Conservation (phyloP, 805 yeast genomes). For the Ogataea salicorniae region DNA sequence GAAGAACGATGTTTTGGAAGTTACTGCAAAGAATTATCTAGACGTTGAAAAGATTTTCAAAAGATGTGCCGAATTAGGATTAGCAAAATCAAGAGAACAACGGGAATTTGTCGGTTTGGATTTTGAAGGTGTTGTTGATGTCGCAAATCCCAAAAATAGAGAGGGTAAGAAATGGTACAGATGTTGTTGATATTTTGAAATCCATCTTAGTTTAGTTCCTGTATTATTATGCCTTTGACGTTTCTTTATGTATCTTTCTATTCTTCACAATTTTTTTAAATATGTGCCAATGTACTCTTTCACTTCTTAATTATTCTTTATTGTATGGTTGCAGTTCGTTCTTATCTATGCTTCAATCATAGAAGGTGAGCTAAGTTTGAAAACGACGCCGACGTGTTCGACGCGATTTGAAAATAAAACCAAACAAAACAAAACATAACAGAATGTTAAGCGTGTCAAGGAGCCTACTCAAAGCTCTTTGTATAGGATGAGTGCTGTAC, state of each 20-base stretch:
- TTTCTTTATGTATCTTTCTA: neutral
- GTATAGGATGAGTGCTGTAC: too few species aligned
- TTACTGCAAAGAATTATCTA: conserved; percentile 23
- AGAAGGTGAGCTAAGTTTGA: too few species aligned
- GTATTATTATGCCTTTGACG: neutral
- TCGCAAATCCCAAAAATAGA: conserved; percentile 5
- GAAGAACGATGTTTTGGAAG: conserved; percentile 25
- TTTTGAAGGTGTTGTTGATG: conserved; percentile 24
- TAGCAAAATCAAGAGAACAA: conserved; percentile 10
- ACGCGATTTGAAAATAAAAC: too few species aligned
- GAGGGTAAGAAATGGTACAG: conserved; percentile 4
- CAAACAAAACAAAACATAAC: too few species aligned
- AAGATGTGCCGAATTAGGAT: conserved; percentile 25
- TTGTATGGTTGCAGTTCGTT: too few species aligned
- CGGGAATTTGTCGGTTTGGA: conserved; percentile 16
- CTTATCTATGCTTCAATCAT: too few species aligned
- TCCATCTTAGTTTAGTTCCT: neutral
- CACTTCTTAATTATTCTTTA: too few species aligned
- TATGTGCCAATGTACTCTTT: too few species aligned
- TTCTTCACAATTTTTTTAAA: too few species aligned
- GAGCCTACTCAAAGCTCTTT: too few species aligned
- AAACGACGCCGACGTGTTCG: too few species aligned
- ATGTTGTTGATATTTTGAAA: conserved; percentile 7
- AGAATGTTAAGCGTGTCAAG: too few species aligned
- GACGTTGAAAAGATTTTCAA: conserved; percentile 25